phyloP scores from a whole-genome alignment of 305 asterid genomes.

The Solanum hybrid region DNA sequence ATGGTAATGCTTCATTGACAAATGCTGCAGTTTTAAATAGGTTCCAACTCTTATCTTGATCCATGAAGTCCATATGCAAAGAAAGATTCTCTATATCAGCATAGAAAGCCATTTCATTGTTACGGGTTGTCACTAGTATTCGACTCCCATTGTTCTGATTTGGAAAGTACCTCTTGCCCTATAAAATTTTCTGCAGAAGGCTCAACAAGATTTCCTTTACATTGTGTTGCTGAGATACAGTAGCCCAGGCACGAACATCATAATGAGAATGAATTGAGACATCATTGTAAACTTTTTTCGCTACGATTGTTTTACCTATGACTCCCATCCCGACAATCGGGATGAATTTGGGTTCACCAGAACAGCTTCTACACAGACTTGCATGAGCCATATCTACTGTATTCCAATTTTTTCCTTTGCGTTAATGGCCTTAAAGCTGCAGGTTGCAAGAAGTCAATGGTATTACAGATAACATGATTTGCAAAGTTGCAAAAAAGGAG shows the following conservation, averaged over 20 bases:
- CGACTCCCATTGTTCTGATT: conserved; percentile 1
- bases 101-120: not conserved
- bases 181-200: no score
- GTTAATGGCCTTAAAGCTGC: not conserved
- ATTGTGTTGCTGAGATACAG: not conserved
- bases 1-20: not conserved
- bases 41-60: not conserved
- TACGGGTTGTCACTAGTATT: conserved; percentile 8
- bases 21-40: not conserved
- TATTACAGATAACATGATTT: not conserved
- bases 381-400: not conserved
- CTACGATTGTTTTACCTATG: not conserved
- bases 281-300: no score
- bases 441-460: not conserved
- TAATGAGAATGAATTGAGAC: not conserved
- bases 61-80: not conserved
- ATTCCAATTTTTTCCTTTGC: not conserved
- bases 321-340: not conserved
- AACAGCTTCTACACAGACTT: not conserved
- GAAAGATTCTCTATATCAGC: not conserved
- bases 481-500: not conserved
- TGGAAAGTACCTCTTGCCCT: not conserved
- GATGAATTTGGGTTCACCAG: not conserved
- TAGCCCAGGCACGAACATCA: not conserved
- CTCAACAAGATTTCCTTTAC: not conserved